These are phyloP conservation scores for Neocucurbitaria cava DNA, from an alignment of 2,329 filamentous ascomycete genomes.

Conservation along the genomic window DNA sequence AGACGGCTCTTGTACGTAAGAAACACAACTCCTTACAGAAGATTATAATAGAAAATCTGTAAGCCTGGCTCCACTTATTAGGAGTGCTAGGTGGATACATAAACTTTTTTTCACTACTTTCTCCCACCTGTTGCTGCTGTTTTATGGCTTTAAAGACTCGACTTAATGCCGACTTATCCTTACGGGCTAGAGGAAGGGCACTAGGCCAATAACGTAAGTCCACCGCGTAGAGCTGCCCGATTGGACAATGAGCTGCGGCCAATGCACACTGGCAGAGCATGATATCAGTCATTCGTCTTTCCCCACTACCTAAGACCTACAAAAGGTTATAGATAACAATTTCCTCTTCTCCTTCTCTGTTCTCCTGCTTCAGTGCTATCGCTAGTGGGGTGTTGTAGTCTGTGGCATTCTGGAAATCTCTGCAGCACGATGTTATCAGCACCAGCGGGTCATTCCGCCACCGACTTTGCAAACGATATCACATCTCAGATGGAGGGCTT, in stretches of 20 bases:
- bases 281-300: constrained; percentile 15
- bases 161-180: no score
- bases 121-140: no score
- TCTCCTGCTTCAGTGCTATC: neutral
- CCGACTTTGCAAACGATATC: constrained; percentile 30
- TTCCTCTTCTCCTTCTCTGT: neutral
- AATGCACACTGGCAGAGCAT: constrained; percentile 11
- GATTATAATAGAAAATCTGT: no score
- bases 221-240: constrained; percentile 26
- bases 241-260: constrained; percentile 12
- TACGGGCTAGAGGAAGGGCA: constrained; percentile 35
- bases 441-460: constrained; percentile 13
- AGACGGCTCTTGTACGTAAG: no score
- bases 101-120: no score
- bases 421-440: constrained; percentile 7
- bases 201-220: constrained; percentile 18
- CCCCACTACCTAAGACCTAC: constrained; percentile 14
- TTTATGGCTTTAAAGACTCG: no score
- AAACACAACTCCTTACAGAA: no score
- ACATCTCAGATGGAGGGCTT: constrained; percentile 41
- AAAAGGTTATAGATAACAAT: constrained; percentile 6
- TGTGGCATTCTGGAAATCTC: neutral
- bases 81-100: no score
- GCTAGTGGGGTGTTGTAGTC: neutral
- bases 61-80: no score